Evolutionary conservation across 148 eudicot genomes (phyloP).

Genomic region (Chenopodium suecicum): DNA sequence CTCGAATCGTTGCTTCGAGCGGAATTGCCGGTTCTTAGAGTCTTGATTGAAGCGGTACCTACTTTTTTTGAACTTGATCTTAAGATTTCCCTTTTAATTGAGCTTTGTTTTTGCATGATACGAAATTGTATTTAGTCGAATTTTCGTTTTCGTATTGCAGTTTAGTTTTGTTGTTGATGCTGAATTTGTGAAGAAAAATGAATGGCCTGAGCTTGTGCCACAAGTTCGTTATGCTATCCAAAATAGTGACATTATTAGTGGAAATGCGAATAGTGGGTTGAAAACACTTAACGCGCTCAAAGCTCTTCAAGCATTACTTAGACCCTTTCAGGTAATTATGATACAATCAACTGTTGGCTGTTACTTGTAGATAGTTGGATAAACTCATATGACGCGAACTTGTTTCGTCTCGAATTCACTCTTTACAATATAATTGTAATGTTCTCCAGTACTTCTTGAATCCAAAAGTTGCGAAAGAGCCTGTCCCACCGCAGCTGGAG

Average conservation of each 20-base stretch:
- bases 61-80: background rate
- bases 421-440: slow-evolving; percentile 17
- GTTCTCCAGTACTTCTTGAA: slow-evolving; percentile 63
- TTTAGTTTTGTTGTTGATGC: slow-evolving; percentile 54
- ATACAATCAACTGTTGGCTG: background rate
- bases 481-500: slow-evolving; percentile 70
- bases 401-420: background rate
- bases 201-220: slow-evolving; percentile 73
- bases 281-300: slow-evolving; percentile 59
- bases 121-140: background rate
- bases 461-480: slow-evolving; percentile 76
- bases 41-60: slow-evolving; percentile 64
- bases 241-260: slow-evolving; percentile 48
- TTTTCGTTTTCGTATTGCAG: slow-evolving; percentile 28
- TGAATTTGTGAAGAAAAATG: slow-evolving; percentile 62
- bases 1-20: slow-evolving; percentile 50
- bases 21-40: slow-evolving; percentile 51
- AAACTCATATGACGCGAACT: too few relatives aligned
- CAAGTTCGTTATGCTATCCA: slow-evolving; percentile 51
- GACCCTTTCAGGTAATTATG: slow-evolving; percentile 68
- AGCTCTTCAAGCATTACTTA: slow-evolving; percentile 55
- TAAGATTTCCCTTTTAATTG: background rate
- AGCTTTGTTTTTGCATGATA: background rate
- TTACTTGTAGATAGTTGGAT: background rate
- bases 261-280: slow-evolving; percentile 42